Conservation (phyloP, 148 eudicot genomes). For the Tetragonia tetragonoides region DNA sequence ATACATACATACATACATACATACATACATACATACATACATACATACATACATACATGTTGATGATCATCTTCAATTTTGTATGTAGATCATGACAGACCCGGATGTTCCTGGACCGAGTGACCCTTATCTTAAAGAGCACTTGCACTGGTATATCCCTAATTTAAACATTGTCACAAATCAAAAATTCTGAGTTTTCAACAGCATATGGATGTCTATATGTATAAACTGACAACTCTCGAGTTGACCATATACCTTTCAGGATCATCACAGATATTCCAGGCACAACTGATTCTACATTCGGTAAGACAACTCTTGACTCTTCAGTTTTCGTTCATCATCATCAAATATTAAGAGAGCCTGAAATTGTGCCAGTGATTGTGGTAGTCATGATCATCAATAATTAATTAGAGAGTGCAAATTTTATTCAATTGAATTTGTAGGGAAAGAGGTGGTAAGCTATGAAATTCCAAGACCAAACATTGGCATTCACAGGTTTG, state of each 20-base stretch:
- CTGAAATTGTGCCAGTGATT: no score
- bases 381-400: not conserved
- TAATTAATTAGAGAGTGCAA: not conserved
- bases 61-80: not conserved
- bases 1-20: no score
- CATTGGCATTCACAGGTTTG: slow-evolving; percentile 94
- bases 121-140: slow-evolving; percentile 92
- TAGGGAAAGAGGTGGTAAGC: slow-evolving; percentile 72
- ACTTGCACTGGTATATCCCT: slow-evolving; percentile 67
- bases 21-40: no score
- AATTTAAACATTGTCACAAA: not conserved
- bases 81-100: slow-evolving; percentile 53
- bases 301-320: slow-evolving; percentile 44
- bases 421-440: not conserved
- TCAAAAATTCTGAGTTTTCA: not conserved
- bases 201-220: not conserved
- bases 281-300: slow-evolving; percentile 83
- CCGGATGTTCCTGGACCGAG: slow-evolving; percentile 99
- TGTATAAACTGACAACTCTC: not conserved
- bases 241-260: slow-evolving; percentile 8
- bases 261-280: slow-evolving; percentile 90
- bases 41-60: not conserved
- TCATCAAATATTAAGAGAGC: not conserved
- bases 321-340: not conserved
- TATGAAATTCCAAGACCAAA: slow-evolving; percentile 85